Evolutionary conservation across 805 yeast species (phyloP).

Genomic region (Candida tibetensis): DNA sequence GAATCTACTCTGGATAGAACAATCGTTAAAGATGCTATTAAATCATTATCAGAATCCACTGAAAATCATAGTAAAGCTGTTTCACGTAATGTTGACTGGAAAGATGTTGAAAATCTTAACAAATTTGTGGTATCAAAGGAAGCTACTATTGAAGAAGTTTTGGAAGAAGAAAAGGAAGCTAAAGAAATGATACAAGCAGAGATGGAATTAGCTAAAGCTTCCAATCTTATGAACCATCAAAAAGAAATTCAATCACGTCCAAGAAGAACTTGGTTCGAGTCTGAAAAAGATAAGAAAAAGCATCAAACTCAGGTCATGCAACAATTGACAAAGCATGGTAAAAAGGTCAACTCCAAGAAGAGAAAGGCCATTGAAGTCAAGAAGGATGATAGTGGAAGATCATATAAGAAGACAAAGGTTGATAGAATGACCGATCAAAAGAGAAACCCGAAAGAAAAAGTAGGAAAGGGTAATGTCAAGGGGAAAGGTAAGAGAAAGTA

Average conservation of each 20-base stretch:
- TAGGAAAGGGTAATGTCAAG: conserved; percentile 10
- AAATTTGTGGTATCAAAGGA: conserved; percentile 58
- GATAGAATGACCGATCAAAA: conserved; percentile 61
- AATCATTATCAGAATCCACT: conserved; percentile 47
- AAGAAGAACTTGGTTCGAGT: conserved; percentile 94
- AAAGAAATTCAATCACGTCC: conserved; percentile 88
- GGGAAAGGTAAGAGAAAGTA: conserved; percentile 2
- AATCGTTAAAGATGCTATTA: conserved; percentile 88
- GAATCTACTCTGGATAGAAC: conserved; percentile 83
- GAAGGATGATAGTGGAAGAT: conserved; percentile 50
- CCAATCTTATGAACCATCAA: conserved; percentile 74
- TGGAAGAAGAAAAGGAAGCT: conserved; percentile 84
- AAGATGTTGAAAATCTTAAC: conserved; percentile 67
- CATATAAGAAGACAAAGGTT: conserved; percentile 74
- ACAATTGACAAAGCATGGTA: conserved; percentile 47
- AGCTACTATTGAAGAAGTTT: conserved; percentile 66
- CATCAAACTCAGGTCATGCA: conserved; percentile 35
- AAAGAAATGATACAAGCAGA: conserved; percentile 87
- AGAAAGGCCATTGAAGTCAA: conserved; percentile 65
- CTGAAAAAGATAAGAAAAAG: conserved; percentile 51
- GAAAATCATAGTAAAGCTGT: conserved; percentile 54
- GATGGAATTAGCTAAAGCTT: conserved; percentile 83
- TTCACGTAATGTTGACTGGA: conserved; percentile 93
- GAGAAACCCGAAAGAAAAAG: conserved; percentile 20
- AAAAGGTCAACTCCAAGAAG: conserved; percentile 62